phyloP scores from a whole-genome alignment of 257 asterid genomes.

The Craterostigma plantagineum region DNA sequence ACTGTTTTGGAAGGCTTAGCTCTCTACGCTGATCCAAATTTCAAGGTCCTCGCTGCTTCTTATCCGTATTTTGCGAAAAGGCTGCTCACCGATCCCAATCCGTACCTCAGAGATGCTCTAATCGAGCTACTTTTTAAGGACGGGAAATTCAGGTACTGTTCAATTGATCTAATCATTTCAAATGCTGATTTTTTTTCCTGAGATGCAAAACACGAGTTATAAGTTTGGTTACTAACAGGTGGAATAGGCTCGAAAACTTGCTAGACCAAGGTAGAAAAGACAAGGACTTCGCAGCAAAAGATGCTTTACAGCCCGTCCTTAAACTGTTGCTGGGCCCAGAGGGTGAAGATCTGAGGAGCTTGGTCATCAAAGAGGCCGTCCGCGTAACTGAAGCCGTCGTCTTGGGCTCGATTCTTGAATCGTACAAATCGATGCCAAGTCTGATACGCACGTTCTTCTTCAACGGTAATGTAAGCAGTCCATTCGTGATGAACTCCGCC shows the following conservation, averaged over 20 bases:
- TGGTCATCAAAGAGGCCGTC: constrained; percentile 81
- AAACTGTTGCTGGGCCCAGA: constrained; percentile 76
- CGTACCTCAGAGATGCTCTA: constrained; percentile 98
- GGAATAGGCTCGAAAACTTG: constrained; percentile 97
- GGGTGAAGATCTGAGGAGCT: constrained; percentile 58
- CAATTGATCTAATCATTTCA: constrained; percentile 9
- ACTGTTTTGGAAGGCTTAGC: constrained; percentile 99
- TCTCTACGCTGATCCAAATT: constrained; percentile 88
- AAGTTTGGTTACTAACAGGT: constrained; percentile 43
- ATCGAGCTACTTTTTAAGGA: constrained; percentile 97
- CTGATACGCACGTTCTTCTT: constrained; percentile 31
- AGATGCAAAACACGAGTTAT: background rate
- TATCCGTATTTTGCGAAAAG: constrained; percentile 98
- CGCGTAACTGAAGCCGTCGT: constrained; percentile 74
- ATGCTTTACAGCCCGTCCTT: constrained; percentile 90
- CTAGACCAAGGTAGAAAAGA: constrained; percentile 83
- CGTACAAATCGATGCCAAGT: constrained; percentile 49
- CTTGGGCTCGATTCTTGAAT: constrained; percentile 56
- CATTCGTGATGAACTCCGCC: constrained; percentile 32
- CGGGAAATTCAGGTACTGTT: constrained; percentile 70
- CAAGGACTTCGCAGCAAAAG: constrained; percentile 82
- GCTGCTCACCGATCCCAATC: constrained; percentile 96
- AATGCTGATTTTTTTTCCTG: no score
- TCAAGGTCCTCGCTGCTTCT: constrained; percentile 97
- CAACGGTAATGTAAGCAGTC: constrained; percentile 32